A percentile compares a stretch with the other conserved stretches of the same genome.
Conservation (phyloP, 345 rosid species). For the Carallia brachiata region DNA sequence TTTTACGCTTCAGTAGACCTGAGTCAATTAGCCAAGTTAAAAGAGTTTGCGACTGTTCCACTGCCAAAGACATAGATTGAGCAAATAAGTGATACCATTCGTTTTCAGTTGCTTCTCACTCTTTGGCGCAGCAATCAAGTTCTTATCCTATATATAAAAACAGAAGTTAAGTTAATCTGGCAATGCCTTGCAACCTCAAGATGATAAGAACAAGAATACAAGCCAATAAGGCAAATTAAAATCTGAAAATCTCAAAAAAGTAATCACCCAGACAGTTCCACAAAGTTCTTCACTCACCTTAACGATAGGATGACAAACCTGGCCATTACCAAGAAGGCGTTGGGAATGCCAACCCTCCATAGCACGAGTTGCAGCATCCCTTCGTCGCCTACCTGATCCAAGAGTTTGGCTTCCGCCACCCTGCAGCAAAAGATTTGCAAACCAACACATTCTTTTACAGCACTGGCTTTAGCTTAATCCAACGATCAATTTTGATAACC, state of each 20-base stretch:
- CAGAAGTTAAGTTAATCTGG: not conserved
- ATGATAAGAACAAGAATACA: constrained; percentile 1
- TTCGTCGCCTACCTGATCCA: constrained; percentile 29
- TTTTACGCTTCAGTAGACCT: constrained; percentile 3
- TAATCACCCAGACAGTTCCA: not conserved
- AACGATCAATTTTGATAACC: not conserved
- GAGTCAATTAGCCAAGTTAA: not conserved
- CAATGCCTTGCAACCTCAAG: too few species aligned
- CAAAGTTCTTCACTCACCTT: constrained; percentile 17
- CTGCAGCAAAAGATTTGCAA: constrained; percentile 11
- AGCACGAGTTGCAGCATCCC: constrained; percentile 41
- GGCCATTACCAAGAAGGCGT: constrained; percentile 34
- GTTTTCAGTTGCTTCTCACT: not conserved
- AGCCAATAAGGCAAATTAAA: not conserved
- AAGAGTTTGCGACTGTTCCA: not conserved
- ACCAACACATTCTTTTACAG: not conserved
- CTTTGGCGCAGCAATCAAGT: not conserved
- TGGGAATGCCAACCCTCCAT: constrained; percentile 41
- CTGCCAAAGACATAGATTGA: not conserved
- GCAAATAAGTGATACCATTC: not conserved
- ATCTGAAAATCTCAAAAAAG: not conserved
- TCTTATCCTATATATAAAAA: not conserved
- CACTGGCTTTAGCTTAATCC: not conserved
- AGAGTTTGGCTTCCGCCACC: constrained; percentile 26
- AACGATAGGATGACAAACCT: constrained; percentile 32